phyloP scores from a whole-genome alignment of 768 basidiomycete species.

The Suillus spraguei region DNA sequence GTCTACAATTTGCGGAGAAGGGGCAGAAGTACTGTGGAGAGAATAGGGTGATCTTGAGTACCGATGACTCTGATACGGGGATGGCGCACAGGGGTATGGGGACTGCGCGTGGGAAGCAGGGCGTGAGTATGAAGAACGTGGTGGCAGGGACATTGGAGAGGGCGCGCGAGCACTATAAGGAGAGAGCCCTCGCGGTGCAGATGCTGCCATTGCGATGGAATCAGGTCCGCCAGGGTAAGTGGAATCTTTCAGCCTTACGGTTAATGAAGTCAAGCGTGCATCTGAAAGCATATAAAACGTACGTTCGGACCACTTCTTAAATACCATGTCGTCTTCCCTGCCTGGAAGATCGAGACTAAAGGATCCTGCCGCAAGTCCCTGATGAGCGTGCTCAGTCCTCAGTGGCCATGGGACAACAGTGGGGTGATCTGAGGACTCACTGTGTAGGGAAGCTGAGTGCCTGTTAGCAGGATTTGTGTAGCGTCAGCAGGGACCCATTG shows the following conservation, averaged over 20 bases:
- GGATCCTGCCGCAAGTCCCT: conserved; percentile 59
- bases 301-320: conserved; percentile 50
- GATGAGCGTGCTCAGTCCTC: conserved; percentile 11
- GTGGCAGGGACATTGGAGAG: conserved; percentile 23
- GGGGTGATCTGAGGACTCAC: conserved; percentile 36
- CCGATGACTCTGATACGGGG: conserved; percentile 22
- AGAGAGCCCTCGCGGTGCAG: conserved; percentile 29
- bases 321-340: conserved; percentile 39
- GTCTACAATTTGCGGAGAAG: conserved; percentile 40
- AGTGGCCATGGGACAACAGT: background rate
- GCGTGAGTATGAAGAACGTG: conserved; percentile 21
- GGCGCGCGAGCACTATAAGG: conserved; percentile 24
- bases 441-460: conserved; percentile 57
- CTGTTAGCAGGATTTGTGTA: conserved; percentile 57
- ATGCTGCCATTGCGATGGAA: conserved; percentile 30
- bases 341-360: conserved; percentile 49
- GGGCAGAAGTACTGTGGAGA: conserved; percentile 15
- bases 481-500: conserved; percentile 70
- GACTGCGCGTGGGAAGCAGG: conserved; percentile 26
- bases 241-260: conserved; percentile 44
- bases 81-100: conserved; percentile 29
- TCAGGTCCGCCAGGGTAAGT: conserved; percentile 41
- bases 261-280: conserved; percentile 45
- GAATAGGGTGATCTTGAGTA: background rate
- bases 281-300: conserved; percentile 35